phyloP scores from a whole-genome alignment of 2,329 filamentous ascomycete genomes.

The Pseudogymnoascus sp. region DNA sequence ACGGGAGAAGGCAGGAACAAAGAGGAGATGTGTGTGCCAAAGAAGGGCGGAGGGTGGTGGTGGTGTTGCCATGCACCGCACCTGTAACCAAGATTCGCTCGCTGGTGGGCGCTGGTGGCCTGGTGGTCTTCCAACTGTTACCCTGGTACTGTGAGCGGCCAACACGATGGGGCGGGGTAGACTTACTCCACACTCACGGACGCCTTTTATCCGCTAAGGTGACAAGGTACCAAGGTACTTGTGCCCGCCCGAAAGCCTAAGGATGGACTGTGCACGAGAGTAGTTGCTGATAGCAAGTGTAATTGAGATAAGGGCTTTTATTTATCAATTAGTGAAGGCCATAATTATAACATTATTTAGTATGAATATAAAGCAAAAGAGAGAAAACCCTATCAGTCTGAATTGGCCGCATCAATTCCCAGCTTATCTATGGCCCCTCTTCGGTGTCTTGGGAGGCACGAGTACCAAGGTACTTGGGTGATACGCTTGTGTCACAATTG shows the following conservation, averaged over 20 bases:
- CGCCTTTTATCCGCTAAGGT: neutral
- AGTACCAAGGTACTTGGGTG: neutral
- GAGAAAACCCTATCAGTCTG: no score
- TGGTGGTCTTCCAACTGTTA: neutral
- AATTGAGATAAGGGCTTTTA: no score
- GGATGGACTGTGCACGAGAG: no score
- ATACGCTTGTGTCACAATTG: neutral
- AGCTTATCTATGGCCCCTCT: neutral
- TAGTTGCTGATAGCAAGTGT: no score
- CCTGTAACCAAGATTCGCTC: neutral
- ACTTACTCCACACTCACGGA: neutral
- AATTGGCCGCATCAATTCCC: neutral
- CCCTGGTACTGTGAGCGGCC: neutral
- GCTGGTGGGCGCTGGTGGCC: no score
- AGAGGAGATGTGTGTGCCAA: neutral
- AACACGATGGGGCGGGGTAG: constrained; percentile 1
- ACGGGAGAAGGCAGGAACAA: constrained; percentile 1
- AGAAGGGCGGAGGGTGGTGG: neutral
- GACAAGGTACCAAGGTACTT: constrained; percentile 2
- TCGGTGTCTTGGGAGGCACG: neutral
- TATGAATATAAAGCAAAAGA: no score
- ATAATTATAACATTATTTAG: no score
- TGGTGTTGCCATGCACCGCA: neutral
- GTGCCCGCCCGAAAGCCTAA: neutral
- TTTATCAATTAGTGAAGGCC: no score